Percentiles rank a stretch among this genome's conserved stretches.
phyloP scores from a whole-genome alignment of 495 filamentous ascomycete species.

The Penicillium ucsense region DNA sequence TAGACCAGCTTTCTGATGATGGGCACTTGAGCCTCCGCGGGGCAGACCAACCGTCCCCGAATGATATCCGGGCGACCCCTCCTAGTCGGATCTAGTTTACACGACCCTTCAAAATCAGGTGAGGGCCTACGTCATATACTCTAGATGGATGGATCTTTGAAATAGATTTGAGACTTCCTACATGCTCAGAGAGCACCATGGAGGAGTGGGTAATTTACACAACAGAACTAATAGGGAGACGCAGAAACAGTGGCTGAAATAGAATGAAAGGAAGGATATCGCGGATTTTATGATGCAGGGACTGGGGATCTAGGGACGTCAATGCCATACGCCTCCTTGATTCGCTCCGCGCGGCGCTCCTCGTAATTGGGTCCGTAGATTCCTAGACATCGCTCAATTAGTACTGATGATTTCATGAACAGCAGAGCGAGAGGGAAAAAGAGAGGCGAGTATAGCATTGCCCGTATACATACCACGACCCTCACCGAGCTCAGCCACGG shows the following conservation, averaged over 20 bases:
- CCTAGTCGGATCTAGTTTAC: no score
- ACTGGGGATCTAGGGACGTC: slow-evolving; percentile 50
- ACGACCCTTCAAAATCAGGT: background rate
- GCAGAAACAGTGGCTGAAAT: slow-evolving; percentile 7
- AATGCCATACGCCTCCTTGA: slow-evolving; percentile 86
- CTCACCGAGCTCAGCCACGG: slow-evolving; percentile 75
- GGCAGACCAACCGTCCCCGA: no score
- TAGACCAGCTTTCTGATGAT: no score
- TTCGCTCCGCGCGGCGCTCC: slow-evolving; percentile 70
- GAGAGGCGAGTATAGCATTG: background rate
- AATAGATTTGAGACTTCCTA: slow-evolving; percentile 19
- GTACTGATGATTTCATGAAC: slow-evolving; percentile 1
- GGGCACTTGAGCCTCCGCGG: no score
- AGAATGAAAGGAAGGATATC: slow-evolving; percentile 2
- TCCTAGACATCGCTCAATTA: slow-evolving; percentile 41
- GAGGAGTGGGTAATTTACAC: slow-evolving; percentile 35
- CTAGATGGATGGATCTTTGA: slow-evolving; percentile 8
- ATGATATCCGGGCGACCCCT: no score
- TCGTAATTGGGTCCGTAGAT: slow-evolving; percentile 78
- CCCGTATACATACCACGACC: slow-evolving; percentile 59
- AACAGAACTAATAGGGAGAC: slow-evolving; percentile 17
- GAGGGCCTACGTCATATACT: background rate
- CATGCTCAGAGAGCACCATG: slow-evolving; percentile 29
- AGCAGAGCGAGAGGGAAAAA: background rate
- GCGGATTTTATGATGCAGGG: slow-evolving; percentile 30